These are phyloP conservation scores for Neocallimastix lanati DNA, from an alignment of 192 early-diverging fungal species.

Conservation along the genomic window DNA sequence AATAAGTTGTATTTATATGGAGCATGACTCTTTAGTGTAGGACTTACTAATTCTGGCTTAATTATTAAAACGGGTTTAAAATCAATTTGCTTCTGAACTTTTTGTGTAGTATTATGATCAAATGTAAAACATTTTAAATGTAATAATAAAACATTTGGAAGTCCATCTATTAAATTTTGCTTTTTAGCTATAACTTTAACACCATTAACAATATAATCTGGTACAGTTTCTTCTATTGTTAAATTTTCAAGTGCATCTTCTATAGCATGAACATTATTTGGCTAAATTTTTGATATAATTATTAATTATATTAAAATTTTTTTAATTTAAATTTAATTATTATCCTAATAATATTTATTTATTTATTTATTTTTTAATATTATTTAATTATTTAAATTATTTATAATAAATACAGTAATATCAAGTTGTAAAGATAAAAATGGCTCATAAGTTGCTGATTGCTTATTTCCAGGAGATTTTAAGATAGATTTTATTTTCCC, in stretches of 20 bases:
- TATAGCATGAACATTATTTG: conserved; percentile 50
- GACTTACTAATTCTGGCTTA: not conserved
- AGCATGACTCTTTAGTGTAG: not conserved
- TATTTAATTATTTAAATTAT: too few relatives aligned
- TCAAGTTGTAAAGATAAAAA: conserved; percentile 77
- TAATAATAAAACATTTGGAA: conserved; percentile 80
- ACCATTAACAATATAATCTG: conserved; percentile 4
- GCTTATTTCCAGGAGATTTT: conserved; percentile 45
- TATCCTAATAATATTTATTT: too few relatives aligned
- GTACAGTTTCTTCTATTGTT: conserved; percentile 51
- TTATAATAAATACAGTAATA: conserved; percentile 34
- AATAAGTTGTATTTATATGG: conserved; percentile 47
- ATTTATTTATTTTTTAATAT: too few relatives aligned
- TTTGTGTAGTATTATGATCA: conserved; percentile 51
- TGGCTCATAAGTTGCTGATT: conserved; percentile 70
- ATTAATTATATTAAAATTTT: too few relatives aligned
- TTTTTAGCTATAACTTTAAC: conserved; percentile 50
- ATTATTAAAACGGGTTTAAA: not conserved
- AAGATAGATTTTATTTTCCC: conserved; percentile 64
- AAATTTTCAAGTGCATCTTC: conserved; percentile 72
- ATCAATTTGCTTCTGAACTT: conserved; percentile 66
- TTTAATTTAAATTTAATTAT: too few relatives aligned
- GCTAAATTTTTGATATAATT: too few relatives aligned
- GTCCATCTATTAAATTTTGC: conserved; percentile 54
- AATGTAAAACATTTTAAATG: conserved; percentile 88